These are phyloP conservation scores for Barnettozyma siamensis DNA, from an alignment of 805 yeast genomes.

Conservation along the genomic window DNA sequence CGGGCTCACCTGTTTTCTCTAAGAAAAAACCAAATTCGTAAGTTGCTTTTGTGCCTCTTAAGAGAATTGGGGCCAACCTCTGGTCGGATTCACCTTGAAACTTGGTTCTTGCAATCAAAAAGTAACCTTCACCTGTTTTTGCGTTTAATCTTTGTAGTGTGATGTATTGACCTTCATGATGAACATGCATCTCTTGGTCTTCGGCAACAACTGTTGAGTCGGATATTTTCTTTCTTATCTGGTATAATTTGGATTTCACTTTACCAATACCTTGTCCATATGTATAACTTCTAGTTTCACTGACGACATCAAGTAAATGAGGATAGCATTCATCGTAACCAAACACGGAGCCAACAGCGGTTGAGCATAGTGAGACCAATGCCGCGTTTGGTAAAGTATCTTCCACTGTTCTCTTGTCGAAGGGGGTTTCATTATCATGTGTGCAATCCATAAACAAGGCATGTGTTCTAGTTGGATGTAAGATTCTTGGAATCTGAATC, in stretches of 20 bases:
- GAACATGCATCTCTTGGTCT: slow-evolving; percentile 90
- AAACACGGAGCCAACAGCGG: slow-evolving; percentile 90
- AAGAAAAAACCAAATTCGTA: slow-evolving; percentile 55
- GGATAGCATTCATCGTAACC: slow-evolving; percentile 96
- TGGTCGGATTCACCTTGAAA: slow-evolving; percentile 48
- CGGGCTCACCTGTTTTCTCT: slow-evolving; percentile 44
- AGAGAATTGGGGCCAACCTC: slow-evolving; percentile 46
- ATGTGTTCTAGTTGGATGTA: slow-evolving; percentile 74
- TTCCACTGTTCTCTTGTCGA: slow-evolving; percentile 84
- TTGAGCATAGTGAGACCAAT: slow-evolving; percentile 83
- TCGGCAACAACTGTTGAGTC: slow-evolving; percentile 36
- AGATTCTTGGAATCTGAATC: slow-evolving; percentile 58
- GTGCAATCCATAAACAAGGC: slow-evolving; percentile 97
- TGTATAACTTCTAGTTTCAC: slow-evolving; percentile 62
- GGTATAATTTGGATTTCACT: slow-evolving; percentile 58
- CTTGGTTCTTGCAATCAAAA: slow-evolving; percentile 80
- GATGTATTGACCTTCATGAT: slow-evolving; percentile 88
- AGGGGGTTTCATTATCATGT: slow-evolving; percentile 89
- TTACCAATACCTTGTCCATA: slow-evolving; percentile 60
- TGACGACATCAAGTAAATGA: slow-evolving; percentile 69
- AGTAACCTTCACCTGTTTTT: slow-evolving; percentile 82
- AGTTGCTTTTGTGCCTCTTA: slow-evolving; percentile 56
- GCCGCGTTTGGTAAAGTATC: slow-evolving; percentile 96
- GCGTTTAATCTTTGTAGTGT: slow-evolving; percentile 86
- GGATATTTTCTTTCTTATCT: slow-evolving; percentile 53